Evolutionary conservation across 352 stramenopile species (phyloP), one percentile per base, ranked within the genome.

Genomic region (Globisporangium okanoganense): DNA sequence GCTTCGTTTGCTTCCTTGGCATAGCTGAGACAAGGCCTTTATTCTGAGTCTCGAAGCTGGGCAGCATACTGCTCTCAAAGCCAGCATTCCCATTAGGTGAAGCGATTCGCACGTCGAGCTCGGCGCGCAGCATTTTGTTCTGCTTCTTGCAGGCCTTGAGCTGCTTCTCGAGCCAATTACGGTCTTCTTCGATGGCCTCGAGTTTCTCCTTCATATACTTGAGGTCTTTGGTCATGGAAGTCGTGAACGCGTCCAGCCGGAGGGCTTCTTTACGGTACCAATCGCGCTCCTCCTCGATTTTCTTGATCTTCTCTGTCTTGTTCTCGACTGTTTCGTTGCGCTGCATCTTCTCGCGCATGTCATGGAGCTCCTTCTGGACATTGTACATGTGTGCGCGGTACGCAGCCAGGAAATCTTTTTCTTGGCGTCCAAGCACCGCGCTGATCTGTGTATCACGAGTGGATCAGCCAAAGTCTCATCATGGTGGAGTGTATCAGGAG

Each of bases 301-400:
- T 90, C 65, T 97, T 92, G 61, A 97, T 94, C 58, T 97, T 96
- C 64, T 94, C 85, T 0, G 73, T 89, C 64, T 94, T 94, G 76
- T 92, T 94, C 60, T 91, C 82, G 2, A 86, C 67, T 1, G 82
- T 91, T 62, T 97, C 92, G 56, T 97, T 97, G 48, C 88, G 81
- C 61, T 94, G 79, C 56, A 97, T 81, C 63, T 88, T 90, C 56
- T 96, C 86, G 25, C 93, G 87, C 63, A 95, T 88, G 40, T 97
- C 88, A 33, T 97, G 87, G 10, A 98, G 79, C 64, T 98, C 92
- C 65, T 97, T 96, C 66, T 98, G 92, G 9, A 98, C 92, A 36
- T 90, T 97, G 74, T 97, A 98, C 92, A 98, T 98, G 67, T 98
- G 92, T 10, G 91, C 88, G n/a, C 92, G 83, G 56, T 98, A 98